A percentile compares a stretch with the other conserved stretches of the same genome.
Conservation (phyloP, 2,329 filamentous ascomycete species). For the Hypomyces perniciosus region DNA sequence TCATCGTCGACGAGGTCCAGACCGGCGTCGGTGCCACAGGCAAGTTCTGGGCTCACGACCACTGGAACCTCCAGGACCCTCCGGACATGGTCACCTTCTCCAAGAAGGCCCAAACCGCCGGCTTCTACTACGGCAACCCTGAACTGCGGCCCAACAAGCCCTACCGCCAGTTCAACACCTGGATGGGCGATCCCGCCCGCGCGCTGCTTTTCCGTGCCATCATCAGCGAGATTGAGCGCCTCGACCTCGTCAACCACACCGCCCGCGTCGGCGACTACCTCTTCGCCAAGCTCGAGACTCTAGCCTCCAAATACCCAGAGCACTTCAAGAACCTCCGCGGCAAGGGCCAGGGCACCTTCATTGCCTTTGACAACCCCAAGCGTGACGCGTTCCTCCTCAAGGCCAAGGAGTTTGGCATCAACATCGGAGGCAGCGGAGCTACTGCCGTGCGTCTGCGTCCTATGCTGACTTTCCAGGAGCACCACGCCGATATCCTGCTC, state of each 20-base stretch:
- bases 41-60: conserved; percentile 95
- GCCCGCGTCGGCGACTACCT: conserved; percentile 74
- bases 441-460: conserved; percentile 73
- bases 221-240: conserved; percentile 69
- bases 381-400: conserved; percentile 72
- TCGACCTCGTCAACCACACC: conserved; percentile 74
- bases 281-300: conserved; percentile 59
- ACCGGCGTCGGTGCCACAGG: conserved; percentile 89
- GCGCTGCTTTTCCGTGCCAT: conserved; percentile 83
- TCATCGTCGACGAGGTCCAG: conserved; percentile 93
- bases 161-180: conserved; percentile 95
- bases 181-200: conserved; percentile 89
- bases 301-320: conserved; percentile 65
- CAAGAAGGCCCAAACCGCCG: conserved; percentile 91
- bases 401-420: conserved; percentile 76
- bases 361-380: conserved; percentile 80
- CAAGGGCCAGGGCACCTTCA: conserved; percentile 84
- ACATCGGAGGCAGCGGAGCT: conserved; percentile 78
- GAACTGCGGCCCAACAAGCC: conserved; percentile 83
- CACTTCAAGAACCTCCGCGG: conserved; percentile 80
- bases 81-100: conserved; percentile 94
- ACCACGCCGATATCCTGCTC: conserved; percentile 80
- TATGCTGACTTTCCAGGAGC: conserved; percentile 89
- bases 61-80: conserved; percentile 75
- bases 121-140: conserved; percentile 83